phyloP scores from a whole-genome alignment of 2,329 filamentous ascomycete genomes.

The Delphinella strobiligena region DNA sequence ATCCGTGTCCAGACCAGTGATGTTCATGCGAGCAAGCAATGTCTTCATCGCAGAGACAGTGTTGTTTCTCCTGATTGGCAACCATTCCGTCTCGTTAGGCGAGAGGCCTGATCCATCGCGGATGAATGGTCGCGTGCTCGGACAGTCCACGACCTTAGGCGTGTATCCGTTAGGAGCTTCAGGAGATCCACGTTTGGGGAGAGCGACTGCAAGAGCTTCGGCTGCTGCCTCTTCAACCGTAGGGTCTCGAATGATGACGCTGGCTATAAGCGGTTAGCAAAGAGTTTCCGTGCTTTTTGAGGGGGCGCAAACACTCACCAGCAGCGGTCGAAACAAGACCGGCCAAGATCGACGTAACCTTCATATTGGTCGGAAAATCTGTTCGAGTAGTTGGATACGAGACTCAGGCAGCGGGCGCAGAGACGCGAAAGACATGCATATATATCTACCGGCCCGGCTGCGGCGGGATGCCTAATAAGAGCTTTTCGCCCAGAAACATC shows the following conservation, averaged over 20 bases:
- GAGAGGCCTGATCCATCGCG: slow-evolving; percentile 54
- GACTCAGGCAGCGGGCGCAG: too few species aligned
- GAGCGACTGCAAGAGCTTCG: slow-evolving; percentile 7
- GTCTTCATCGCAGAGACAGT: slow-evolving; percentile 65
- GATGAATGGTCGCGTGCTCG: slow-evolving; percentile 54
- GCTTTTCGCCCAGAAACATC: too few species aligned
- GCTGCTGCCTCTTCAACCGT: slow-evolving; percentile 5
- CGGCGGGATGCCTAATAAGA: too few species aligned
- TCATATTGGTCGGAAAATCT: slow-evolving; percentile 1
- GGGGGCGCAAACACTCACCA: neutral
- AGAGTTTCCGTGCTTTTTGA: neutral
- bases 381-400: too few species aligned
- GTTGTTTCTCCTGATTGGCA: slow-evolving; percentile 56
- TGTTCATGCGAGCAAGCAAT: slow-evolving; percentile 59
- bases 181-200: slow-evolving; percentile 25
- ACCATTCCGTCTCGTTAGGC: slow-evolving; percentile 59
- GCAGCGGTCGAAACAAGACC: slow-evolving; percentile 5
- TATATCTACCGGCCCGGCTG: too few species aligned
- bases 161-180: slow-evolving; percentile 58
- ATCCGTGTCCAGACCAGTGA: slow-evolving; percentile 65
- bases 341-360: slow-evolving; percentile 5
- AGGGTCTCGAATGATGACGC: slow-evolving; percentile 7
- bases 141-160: slow-evolving; percentile 57
- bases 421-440: too few species aligned
- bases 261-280: slow-evolving; percentile 1